phyloP scores from a whole-genome alignment of 306 rosid genomes.

The Medicago arabica region DNA sequence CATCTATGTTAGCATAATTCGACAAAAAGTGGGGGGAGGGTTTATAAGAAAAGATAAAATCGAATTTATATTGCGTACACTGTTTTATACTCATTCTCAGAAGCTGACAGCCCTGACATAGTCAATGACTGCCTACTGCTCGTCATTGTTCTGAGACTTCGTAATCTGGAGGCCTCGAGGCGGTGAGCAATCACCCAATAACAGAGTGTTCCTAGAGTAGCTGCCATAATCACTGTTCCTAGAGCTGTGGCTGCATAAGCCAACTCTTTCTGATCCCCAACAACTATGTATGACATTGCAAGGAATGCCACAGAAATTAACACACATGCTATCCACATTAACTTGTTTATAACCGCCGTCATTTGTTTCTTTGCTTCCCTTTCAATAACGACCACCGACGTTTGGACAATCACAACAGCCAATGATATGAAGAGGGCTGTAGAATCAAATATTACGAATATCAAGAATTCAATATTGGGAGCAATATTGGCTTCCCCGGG shows the following conservation, averaged over 20 bases:
- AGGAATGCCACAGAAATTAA: slow-evolving; percentile 75
- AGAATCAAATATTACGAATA: slow-evolving; percentile 73
- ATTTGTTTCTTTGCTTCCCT: slow-evolving; percentile 67
- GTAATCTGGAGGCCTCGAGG: slow-evolving; percentile 60
- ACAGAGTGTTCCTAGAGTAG: slow-evolving; percentile 75
- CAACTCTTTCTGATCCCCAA: slow-evolving; percentile 65
- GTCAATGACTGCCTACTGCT: slow-evolving; percentile 61
- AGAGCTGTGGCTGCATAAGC: slow-evolving; percentile 69
- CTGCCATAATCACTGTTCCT: slow-evolving; percentile 78
- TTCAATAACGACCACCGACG: slow-evolving; percentile 73
- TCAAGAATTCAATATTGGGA: slow-evolving; percentile 46
- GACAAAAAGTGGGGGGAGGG: background rate
- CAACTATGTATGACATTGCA: slow-evolving; percentile 77
- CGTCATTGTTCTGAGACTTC: slow-evolving; percentile 60
- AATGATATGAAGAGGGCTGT: slow-evolving; percentile 80
- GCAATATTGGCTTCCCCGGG: slow-evolving; percentile 70
- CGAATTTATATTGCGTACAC: slow-evolving; percentile 72
- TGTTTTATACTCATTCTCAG: slow-evolving; percentile 64
- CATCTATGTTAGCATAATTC: slow-evolving; percentile 24
- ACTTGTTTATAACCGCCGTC: slow-evolving; percentile 78
- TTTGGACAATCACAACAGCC: slow-evolving; percentile 88
- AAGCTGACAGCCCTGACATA: slow-evolving; percentile 60
- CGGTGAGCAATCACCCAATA: slow-evolving; percentile 73
- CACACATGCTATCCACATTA: slow-evolving; percentile 86
- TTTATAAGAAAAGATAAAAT: slow-evolving; percentile 9